Conservation (phyloP, 352 stramenopile genomes). For the Blastocystis sp. region DNA sequence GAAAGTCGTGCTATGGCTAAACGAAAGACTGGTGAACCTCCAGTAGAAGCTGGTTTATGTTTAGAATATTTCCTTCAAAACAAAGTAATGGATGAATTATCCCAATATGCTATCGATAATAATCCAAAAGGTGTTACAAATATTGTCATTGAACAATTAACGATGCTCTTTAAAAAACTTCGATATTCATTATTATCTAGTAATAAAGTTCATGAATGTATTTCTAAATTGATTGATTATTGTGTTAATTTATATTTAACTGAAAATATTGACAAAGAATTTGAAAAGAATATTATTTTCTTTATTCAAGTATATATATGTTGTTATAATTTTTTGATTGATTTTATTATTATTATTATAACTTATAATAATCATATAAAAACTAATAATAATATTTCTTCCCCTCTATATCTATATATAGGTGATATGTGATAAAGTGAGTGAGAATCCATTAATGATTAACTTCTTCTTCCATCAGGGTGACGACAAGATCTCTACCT, state of each 20-base stretch:
- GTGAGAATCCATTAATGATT: slow-evolving; percentile 30
- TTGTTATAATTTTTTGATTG: background rate
- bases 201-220: slow-evolving; percentile 14
- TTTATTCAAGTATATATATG: slow-evolving; percentile 16
- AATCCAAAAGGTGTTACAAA: slow-evolving; percentile 16
- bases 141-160: slow-evolving; percentile 11
- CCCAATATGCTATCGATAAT: slow-evolving; percentile 17
- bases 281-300: slow-evolving; percentile 19
- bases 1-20: too few relatives aligned
- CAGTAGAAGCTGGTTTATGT: slow-evolving; percentile 4
- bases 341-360: background rate
- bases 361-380: too few relatives aligned
- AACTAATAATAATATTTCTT: too few relatives aligned
- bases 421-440: slow-evolving; percentile 29
- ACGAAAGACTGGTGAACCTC: too few relatives aligned
- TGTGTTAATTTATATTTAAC: slow-evolving; percentile 20
- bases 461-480: slow-evolving; percentile 32
- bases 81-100: slow-evolving; percentile 24
- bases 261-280: background rate
- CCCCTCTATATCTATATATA: too few relatives aligned
- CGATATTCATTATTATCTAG: slow-evolving; percentile 8
- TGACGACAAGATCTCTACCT: background rate
- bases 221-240: slow-evolving; percentile 23
- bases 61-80: slow-evolving; percentile 29
- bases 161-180: slow-evolving; percentile 23